A percentile compares a stretch with the other conserved stretches of the same genome.
Conservation (phyloP, 1,139 yeast genomes). For the Magnusiomyces fungicola region DNA sequence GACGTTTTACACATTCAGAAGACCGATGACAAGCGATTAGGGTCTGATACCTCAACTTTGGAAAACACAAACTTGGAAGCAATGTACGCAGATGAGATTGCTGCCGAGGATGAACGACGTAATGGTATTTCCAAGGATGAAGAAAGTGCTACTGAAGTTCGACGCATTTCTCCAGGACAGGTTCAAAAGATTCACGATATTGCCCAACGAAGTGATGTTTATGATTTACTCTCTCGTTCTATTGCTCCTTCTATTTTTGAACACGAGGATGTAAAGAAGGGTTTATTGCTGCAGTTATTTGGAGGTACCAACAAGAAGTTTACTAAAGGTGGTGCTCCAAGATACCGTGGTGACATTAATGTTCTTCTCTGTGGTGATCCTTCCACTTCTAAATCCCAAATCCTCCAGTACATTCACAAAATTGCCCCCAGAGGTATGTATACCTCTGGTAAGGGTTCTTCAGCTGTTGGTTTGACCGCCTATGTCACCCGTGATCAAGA, state of each 20-base stretch:
- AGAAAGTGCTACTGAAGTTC: constrained; percentile 54
- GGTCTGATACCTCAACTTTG: constrained; percentile 64
- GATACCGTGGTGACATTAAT: constrained; percentile 93
- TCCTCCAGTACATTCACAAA: constrained; percentile 88
- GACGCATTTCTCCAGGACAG: constrained; percentile 64
- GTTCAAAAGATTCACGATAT: constrained; percentile 53
- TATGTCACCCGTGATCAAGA: constrained; percentile 92
- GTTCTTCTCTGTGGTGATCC: constrained; percentile 95
- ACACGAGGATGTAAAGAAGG: constrained; percentile 94
- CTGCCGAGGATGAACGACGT: constrained; percentile 44
- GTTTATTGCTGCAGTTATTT: constrained; percentile 81
- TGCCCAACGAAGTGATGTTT: constrained; percentile 66
- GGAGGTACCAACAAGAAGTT: constrained; percentile 93
- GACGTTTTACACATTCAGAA: constrained; percentile 92
- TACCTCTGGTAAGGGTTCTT: constrained; percentile 97
- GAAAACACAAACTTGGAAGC: constrained; percentile 21
- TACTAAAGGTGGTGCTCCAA: constrained; percentile 70
- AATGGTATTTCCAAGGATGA: constrained; percentile 34
- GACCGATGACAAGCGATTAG: constrained; percentile 73
- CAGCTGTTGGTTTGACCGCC: constrained; percentile 98
- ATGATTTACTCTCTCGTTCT: constrained; percentile 83
- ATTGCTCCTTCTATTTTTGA: constrained; percentile 94
- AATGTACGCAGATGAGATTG: constrained; percentile 35
- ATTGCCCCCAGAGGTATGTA: constrained; percentile 97
- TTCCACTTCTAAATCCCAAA: constrained; percentile 91